These are phyloP conservation scores for Sphaerobolus stellatus DNA, from an alignment of 1,284 basidiomycete species.

Conservation along the genomic window DNA sequence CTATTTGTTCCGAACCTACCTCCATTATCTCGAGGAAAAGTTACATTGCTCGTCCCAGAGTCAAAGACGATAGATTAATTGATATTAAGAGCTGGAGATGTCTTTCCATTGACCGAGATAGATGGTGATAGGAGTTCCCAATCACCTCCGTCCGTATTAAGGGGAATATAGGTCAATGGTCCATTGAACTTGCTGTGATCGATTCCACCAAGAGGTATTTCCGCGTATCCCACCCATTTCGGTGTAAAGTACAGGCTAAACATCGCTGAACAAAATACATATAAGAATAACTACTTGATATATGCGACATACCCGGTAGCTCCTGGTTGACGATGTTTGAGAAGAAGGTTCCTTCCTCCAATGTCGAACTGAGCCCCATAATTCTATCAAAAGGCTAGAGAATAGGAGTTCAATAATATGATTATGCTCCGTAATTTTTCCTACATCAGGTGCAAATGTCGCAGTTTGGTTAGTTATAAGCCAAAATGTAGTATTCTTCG, in stretches of 20 bases:
- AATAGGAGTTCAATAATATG: too few species aligned
- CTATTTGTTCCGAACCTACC: neutral
- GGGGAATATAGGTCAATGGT: constrained; percentile 1
- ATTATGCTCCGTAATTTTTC: too few species aligned
- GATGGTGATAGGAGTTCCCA: constrained; percentile 5
- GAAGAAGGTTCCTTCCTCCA: too few species aligned
- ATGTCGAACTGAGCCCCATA: too few species aligned
- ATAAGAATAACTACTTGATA: too few species aligned
- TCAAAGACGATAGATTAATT: constrained; percentile 9
- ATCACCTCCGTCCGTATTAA: neutral
- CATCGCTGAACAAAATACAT: constrained; percentile 2
- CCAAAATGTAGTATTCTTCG: too few species aligned
- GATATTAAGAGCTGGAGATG: neutral
- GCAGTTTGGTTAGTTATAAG: too few species aligned
- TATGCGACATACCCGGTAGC: too few species aligned
- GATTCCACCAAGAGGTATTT: constrained; percentile 12
- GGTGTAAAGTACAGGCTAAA: constrained; percentile 11
- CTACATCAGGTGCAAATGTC: too few species aligned
- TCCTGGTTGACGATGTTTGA: too few species aligned
- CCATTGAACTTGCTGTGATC: constrained; percentile 10
- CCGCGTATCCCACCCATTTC: constrained; percentile 9
- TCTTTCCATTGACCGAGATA: constrained; percentile 10
- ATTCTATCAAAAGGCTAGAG: too few species aligned
- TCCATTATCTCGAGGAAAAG: constrained; percentile 7
- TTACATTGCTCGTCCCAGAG: constrained; percentile 12